phyloP scores from a whole-genome alignment of 2,329 filamentous ascomycete genomes.

The Colletotrichum theobromicola region DNA sequence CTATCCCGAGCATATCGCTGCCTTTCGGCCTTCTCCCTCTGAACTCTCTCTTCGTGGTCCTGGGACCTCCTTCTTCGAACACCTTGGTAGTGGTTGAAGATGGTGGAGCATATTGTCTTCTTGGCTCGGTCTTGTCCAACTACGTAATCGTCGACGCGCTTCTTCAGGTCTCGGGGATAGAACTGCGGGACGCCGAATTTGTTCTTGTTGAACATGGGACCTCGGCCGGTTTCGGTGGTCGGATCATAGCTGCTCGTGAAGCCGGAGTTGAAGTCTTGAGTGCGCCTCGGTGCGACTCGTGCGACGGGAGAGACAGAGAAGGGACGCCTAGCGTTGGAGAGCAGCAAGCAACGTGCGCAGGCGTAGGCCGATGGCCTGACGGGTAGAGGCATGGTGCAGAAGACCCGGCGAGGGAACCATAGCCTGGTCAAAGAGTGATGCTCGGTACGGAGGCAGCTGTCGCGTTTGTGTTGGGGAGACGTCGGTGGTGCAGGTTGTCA shows the following conservation, averaged over 20 bases:
- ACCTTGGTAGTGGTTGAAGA: conserved; percentile 96
- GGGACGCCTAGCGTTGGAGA: conserved; percentile 5
- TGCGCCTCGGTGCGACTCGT: conserved; percentile 40
- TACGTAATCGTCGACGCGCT: conserved; percentile 92
- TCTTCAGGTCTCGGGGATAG: conserved; percentile 77
- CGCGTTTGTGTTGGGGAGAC: not conserved
- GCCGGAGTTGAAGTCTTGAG: conserved; percentile 58
- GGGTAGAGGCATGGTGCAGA: conserved; percentile 13
- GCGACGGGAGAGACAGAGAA: conserved; percentile 33
- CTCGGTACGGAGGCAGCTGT: not conserved
- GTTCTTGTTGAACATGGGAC: conserved; percentile 64
- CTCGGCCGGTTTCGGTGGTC: conserved; percentile 54
- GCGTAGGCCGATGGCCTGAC: conserved; percentile 17
- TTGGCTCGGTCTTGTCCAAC: conserved; percentile 95
- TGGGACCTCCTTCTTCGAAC: conserved; percentile 80
- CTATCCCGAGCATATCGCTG: conserved; percentile 76
- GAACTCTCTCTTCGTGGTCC: conserved; percentile 67
- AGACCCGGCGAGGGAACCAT: conserved; percentile 8
- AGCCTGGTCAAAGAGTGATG: not conserved
- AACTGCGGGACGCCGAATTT: conserved; percentile 66
- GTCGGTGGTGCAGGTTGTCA: not conserved
- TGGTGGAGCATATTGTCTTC: conserved; percentile 88
- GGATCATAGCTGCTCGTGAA: conserved; percentile 67
- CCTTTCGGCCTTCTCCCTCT: conserved; percentile 69
- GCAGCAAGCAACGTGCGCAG: conserved; percentile 17